Evolutionary conservation across 2,329 filamentous ascomycete genomes (phyloP).

Genomic region (Drechmeria coniospora): DNA sequence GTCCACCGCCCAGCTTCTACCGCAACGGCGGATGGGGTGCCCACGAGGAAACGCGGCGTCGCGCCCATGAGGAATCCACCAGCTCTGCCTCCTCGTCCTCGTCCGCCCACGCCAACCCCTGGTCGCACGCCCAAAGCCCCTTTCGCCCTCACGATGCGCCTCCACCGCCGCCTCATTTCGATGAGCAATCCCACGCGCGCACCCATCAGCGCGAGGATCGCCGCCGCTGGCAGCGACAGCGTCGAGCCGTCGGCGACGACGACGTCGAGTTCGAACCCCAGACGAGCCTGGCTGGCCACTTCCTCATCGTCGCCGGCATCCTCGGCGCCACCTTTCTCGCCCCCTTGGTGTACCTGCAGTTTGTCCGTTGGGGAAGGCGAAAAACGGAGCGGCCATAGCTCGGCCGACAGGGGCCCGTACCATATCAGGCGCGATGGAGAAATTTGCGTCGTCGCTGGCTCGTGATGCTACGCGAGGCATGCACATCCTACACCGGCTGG

Average conservation of each 20-base stretch:
- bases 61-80: constrained; percentile 31
- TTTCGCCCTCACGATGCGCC: constrained; percentile 9
- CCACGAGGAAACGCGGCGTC: constrained; percentile 41
- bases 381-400: constrained; percentile 12
- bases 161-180: constrained; percentile 53
- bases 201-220: constrained; percentile 54
- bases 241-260: constrained; percentile 23
- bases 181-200: constrained; percentile 53
- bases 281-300: constrained; percentile 26
- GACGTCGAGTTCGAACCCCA: constrained; percentile 24
- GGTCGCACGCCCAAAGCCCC: not conserved
- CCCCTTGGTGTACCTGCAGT: constrained; percentile 25
- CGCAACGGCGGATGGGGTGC: constrained; percentile 63
- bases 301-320: constrained; percentile 34
- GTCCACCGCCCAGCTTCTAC: constrained; percentile 84
- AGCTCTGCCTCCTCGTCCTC: constrained; percentile 3
- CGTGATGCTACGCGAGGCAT: no score
- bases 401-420: no score
- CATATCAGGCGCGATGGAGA: no score
- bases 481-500: no score
- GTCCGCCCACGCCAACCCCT: constrained; percentile 3
- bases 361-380: constrained; percentile 18
- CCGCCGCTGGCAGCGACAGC: constrained; percentile 19
- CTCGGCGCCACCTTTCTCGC: constrained; percentile 29
- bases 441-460: no score